phyloP scores from a whole-genome alignment of 2,329 filamentous ascomycete species.

The Diaporthe longicolla region DNA sequence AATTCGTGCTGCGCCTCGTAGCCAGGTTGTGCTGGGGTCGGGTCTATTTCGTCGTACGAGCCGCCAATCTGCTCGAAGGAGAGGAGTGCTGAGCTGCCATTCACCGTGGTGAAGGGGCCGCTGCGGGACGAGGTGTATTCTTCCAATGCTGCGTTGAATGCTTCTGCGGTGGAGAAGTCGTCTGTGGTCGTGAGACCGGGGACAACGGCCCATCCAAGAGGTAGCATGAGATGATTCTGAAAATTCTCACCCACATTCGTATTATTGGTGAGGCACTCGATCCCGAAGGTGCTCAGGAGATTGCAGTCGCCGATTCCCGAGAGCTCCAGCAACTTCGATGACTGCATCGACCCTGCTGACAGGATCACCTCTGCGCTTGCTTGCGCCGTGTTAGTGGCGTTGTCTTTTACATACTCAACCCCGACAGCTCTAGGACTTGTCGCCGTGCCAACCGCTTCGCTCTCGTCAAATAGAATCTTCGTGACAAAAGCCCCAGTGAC shows the following conservation, averaged over 20 bases:
- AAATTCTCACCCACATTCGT: conserved; percentile 64
- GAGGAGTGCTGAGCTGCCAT: conserved; percentile 16
- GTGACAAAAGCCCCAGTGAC: neutral
- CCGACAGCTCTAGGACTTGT: neutral
- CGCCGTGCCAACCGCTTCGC: neutral
- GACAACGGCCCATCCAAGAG: neutral
- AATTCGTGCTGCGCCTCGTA: neutral
- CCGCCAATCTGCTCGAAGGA: conserved; percentile 21
- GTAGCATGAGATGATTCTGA: conserved; percentile 47
- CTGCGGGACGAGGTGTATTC: neutral
- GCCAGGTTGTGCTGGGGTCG: neutral
- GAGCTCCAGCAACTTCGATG: conserved; percentile 53
- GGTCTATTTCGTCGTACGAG: neutral
- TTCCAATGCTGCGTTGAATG: conserved; percentile 15
- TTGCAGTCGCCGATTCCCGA: conserved; percentile 57
- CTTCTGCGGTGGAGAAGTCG: conserved; percentile 3
- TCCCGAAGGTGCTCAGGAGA: conserved; percentile 58
- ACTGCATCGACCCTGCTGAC: conserved; percentile 58
- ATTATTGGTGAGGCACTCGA: conserved; percentile 57
- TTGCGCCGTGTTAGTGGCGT: neutral
- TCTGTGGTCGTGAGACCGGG: conserved; percentile 4
- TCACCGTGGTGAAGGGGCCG: conserved; percentile 9
- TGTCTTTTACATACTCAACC: conserved; percentile 1
- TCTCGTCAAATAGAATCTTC: neutral
- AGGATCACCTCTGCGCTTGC: conserved; percentile 57